Conservation (phyloP, 306 rosid species). For the Fagus sylvatica region DNA sequence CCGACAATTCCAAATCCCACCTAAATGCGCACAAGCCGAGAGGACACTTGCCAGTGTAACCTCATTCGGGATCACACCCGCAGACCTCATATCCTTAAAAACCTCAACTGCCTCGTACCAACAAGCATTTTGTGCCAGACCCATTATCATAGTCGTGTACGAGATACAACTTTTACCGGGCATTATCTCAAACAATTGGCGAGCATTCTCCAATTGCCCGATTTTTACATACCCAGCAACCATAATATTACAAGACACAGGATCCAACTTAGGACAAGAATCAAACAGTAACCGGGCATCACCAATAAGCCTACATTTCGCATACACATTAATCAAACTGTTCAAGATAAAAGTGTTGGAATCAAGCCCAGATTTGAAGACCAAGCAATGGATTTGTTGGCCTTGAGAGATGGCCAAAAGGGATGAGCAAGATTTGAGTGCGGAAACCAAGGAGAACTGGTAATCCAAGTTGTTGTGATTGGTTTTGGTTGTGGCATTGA, state of each 20-base stretch:
- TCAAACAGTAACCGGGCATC: slow-evolving; percentile 55
- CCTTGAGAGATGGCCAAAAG: slow-evolving; percentile 48
- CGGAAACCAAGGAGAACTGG: slow-evolving; percentile 66
- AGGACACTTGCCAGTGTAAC: slow-evolving; percentile 70
- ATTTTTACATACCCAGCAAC: slow-evolving; percentile 59
- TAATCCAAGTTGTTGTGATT: slow-evolving; percentile 30
- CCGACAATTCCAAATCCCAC: slow-evolving; percentile 59
- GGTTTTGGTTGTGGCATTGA: slow-evolving; percentile 32
- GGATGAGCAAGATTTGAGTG: slow-evolving; percentile 70
- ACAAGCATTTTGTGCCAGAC: slow-evolving; percentile 59
- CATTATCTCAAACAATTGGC: slow-evolving; percentile 68
- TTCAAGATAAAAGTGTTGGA: slow-evolving; percentile 60
- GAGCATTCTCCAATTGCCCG: slow-evolving; percentile 59
- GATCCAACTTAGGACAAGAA: slow-evolving; percentile 45
- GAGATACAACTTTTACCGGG: slow-evolving; percentile 66
- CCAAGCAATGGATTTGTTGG: slow-evolving; percentile 63
- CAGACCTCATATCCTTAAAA: slow-evolving; percentile 67
- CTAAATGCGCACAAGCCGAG: slow-evolving; percentile 55
- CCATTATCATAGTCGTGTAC: slow-evolving; percentile 83
- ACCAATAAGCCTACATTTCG: slow-evolving; percentile 54
- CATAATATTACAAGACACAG: slow-evolving; percentile 84
- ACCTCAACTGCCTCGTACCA: slow-evolving; percentile 65
- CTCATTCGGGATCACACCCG: slow-evolving; percentile 62
- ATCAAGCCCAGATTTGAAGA: slow-evolving; percentile 59
- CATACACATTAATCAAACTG: slow-evolving; percentile 75